Evolutionary conservation across 2,329 filamentous ascomycete species (phyloP), one percentile per base, ranked within the genome.

Genomic region (Curvularia hawaiiensis): DNA sequence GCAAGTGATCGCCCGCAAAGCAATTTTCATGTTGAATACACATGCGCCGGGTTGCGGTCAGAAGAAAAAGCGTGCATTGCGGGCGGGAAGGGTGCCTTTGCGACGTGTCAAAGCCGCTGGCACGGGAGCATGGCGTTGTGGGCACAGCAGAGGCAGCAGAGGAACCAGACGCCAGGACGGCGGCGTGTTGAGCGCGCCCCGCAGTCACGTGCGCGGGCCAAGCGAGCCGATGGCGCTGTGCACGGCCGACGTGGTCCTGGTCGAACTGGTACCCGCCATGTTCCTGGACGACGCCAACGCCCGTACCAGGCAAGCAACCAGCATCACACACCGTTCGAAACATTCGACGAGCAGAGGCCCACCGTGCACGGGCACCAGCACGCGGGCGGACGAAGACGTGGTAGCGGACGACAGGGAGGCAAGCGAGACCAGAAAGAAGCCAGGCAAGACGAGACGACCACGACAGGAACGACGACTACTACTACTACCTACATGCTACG

Each of bases 1-100:
- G 59, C 55, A 50, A 59, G 50, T 63, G 58, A 61, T 63, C 58
- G 58, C 49, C 58, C 31, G 35, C 28, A 56, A 45, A 44, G 48
- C 55, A 58, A 56, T 55, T 55, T 44, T 43, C 52, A 28, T 52
- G 56, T 52, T 60, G 58, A 46, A 38, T 30, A 24, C 30, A 31
- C 35, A 12, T 38, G 44, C 46, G 49, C 45, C 12, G 33, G 44
- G 16, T 50, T 38, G 39, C 40, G 20, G 41, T 20, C 31, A 46
- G 45, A 38, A 44, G 51, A 24, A 50, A 22, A 38, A 50, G 49
- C 40, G 39, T 41, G 49, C 39, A 46, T 33, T 38, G 46, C 38
- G 24, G 45, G 40, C 12, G n/a, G 40, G 26, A 40, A 16, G 16
- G 43, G 30, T 38, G 44, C 50, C 41, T 40, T 39, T 38, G 18